Evolutionary conservation across 441 rosid species (phyloP).

Genomic region (Hura crepitans): DNA sequence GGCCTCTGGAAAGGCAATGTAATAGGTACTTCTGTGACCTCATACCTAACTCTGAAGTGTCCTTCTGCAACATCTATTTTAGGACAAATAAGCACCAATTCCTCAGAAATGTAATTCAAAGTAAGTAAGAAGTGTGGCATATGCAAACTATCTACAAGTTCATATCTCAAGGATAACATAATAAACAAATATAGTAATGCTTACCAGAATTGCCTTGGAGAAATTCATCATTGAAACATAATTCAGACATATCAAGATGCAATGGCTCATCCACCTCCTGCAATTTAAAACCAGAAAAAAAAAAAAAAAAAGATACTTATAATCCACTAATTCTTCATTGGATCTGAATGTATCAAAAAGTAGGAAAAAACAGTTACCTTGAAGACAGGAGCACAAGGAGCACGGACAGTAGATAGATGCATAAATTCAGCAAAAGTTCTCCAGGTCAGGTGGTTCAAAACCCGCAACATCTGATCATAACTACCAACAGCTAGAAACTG

Average conservation of each 20-base stretch:
- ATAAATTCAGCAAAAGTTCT: slow-evolving; percentile 94
- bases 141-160: slow-evolving; percentile 1
- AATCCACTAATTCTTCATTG: slow-evolving; percentile 11
- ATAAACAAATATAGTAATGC: slow-evolving; percentile 9
- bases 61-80: slow-evolving; percentile 48
- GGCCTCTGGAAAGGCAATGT: slow-evolving; percentile 85
- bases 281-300: slow-evolving; percentile 18
- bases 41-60: slow-evolving; percentile 69
- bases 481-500: slow-evolving; percentile 94
- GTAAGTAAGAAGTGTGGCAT: background rate
- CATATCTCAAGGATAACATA: background rate
- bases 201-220: slow-evolving; percentile 68
- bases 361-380: slow-evolving; percentile 42
- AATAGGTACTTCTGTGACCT: slow-evolving; percentile 74
- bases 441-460: slow-evolving; percentile 88
- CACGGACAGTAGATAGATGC: slow-evolving; percentile 78
- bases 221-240: slow-evolving; percentile 64
- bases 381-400: slow-evolving; percentile 86
- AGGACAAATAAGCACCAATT: background rate
- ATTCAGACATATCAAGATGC: slow-evolving; percentile 79
- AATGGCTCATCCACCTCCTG: slow-evolving; percentile 92
- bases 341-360: slow-evolving; percentile 4
- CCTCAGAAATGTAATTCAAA: background rate
- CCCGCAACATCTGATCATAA: slow-evolving; percentile 90
- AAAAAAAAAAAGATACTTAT: slow-evolving; percentile 13